Conservation (phyloP, 371 early-diverging fungal species). For the Nematocida sp. region DNA sequence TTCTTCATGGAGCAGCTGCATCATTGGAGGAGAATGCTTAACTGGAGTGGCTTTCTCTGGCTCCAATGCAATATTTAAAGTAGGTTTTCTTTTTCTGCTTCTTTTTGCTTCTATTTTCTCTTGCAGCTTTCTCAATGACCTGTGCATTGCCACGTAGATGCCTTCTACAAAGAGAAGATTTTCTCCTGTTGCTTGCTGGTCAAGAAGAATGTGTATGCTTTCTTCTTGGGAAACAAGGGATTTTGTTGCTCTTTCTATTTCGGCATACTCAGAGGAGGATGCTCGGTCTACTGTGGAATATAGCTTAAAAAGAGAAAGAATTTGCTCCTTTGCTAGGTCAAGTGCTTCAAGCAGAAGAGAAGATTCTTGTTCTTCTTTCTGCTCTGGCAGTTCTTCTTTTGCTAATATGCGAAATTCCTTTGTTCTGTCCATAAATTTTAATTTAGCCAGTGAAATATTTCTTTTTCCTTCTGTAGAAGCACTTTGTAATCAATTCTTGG, state of each 20-base stretch:
- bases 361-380: not conserved
- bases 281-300: not conserved
- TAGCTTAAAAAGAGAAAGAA: not conserved
- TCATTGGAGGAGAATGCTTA: conserved; percentile 6
- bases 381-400: not conserved
- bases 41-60: conserved; percentile 42
- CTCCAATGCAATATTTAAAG: conserved; percentile 49
- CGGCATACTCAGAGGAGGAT: conserved; percentile 11
- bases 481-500: conserved; percentile 37
- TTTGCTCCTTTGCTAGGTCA: conserved; percentile 23
- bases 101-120: conserved; percentile 31
- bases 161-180: conserved; percentile 9
- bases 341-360: not conserved
- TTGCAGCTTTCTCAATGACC: not conserved
- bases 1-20: conserved; percentile 49
- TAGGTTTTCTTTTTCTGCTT: not conserved
- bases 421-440: conserved; percentile 56
- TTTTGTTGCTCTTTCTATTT: conserved; percentile 4
- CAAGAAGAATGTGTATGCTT: not conserved
- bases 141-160: not conserved
- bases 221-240: not conserved
- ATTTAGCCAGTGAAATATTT: conserved; percentile 36
- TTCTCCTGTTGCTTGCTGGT: not conserved
- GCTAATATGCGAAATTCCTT: conserved; percentile 15
- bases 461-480: conserved; percentile 9